These are phyloP conservation scores for Gnetum montanum DNA, from an alignment of 75 land plant species.

Conservation along the genomic window DNA sequence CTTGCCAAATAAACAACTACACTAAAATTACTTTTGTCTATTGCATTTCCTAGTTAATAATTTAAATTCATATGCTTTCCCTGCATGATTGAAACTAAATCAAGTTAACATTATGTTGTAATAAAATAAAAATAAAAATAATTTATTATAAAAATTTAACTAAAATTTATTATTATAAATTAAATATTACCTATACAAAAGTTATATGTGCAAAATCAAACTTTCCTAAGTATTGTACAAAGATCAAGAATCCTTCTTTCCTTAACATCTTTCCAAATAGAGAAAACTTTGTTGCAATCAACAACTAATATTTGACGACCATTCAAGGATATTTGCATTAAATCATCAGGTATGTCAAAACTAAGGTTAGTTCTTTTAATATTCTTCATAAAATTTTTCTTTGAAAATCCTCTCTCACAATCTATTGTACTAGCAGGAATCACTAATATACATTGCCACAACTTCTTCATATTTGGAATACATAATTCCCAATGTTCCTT, in stretches of 20 bases:
- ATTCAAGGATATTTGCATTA: slow-evolving; percentile 1
- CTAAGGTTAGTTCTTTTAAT: not conserved
- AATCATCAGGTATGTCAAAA: not conserved
- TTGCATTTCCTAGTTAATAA: no score
- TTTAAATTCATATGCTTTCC: no score
- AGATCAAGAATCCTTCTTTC: not conserved
- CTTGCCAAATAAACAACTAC: no score
- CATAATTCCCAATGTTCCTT: not conserved
- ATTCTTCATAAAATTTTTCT: not conserved
- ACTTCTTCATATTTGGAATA: not conserved
- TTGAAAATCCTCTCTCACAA: not conserved
- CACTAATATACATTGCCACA: not conserved
- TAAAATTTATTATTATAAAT: no score
- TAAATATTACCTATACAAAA: no score
- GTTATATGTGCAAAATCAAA: no score
- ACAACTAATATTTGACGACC: not conserved
- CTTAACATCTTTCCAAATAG: not conserved
- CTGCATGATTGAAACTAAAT: no score
- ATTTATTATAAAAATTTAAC: no score
- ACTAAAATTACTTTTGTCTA: no score
- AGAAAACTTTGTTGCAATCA: not conserved
- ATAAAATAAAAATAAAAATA: no score
- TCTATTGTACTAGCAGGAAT: not conserved
- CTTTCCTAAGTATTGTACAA: no score
- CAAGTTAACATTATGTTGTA: no score